A percentile compares a stretch with the other conserved stretches of the same genome.
These are phyloP conservation scores for Candolleomyces aberdarensis DNA, from an alignment of 768 basidiomycete genomes.

Conservation along the genomic window DNA sequence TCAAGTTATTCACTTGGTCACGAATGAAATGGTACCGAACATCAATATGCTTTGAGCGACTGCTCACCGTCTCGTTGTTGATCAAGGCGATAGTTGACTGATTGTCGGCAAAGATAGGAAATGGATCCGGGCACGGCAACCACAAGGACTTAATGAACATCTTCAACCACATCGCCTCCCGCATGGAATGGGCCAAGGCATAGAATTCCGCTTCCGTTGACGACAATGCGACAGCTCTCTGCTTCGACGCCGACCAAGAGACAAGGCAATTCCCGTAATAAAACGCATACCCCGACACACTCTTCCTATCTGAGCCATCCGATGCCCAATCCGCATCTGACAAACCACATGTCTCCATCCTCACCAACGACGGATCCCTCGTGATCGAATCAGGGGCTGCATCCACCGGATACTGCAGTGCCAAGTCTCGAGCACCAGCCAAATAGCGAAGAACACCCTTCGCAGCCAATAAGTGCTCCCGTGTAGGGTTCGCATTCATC, in stretches of 20 bases:
- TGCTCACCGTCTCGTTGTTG: conserved; percentile 19
- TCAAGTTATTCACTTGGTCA: conserved; percentile 17
- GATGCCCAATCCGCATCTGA: conserved; percentile 27
- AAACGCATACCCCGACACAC: conserved; percentile 30
- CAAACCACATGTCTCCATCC: conserved; percentile 11
- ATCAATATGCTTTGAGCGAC: conserved; percentile 28
- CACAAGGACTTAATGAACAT: conserved; percentile 14
- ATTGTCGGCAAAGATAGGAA: conserved; percentile 21
- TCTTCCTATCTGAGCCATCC: conserved; percentile 17
- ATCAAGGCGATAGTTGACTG: conserved; percentile 11
- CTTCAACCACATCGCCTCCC: conserved; percentile 25
- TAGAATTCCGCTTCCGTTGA: conserved; percentile 38
- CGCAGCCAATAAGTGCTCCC: too few relatives aligned
- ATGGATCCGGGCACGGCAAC: conserved; percentile 10
- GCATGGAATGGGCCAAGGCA: conserved; percentile 23
- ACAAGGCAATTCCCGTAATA: conserved; percentile 20
- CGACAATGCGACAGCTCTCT: conserved; percentile 28
- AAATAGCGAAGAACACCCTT: too few relatives aligned
- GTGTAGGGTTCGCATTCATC: too few relatives aligned
- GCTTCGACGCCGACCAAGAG: conserved; percentile 31
- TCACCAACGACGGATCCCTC: too few relatives aligned
- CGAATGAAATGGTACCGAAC: conserved; percentile 34
- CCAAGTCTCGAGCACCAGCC: too few relatives aligned
- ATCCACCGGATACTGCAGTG: too few relatives aligned
- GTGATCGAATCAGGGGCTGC: too few relatives aligned